Conservation (phyloP, 2,329 filamentous ascomycete species). For the Ophiocordyceps polyrhachis-furcata region DNA sequence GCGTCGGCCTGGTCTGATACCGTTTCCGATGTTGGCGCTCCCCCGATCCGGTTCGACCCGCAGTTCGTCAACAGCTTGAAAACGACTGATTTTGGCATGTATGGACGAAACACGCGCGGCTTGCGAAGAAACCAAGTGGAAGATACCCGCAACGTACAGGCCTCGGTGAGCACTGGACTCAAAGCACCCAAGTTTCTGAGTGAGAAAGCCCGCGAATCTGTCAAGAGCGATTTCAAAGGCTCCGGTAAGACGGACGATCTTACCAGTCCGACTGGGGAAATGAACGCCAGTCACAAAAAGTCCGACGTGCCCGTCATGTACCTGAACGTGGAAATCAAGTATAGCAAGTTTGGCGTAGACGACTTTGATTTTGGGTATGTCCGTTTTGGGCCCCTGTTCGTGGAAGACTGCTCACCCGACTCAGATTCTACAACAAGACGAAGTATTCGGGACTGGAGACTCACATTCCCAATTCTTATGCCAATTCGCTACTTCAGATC, state of each 20-base stretch:
- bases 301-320: slow-evolving; percentile 79
- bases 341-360: slow-evolving; percentile 97
- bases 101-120: slow-evolving; percentile 58
- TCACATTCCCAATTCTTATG: slow-evolving; percentile 92
- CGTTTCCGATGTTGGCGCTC: slow-evolving; percentile 69
- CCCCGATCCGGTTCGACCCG: slow-evolving; percentile 56
- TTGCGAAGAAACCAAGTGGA: slow-evolving; percentile 67
- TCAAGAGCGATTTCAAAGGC: slow-evolving; percentile 22
- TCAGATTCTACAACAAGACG: slow-evolving; percentile 85
- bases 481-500: slow-evolving; percentile 79
- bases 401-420: slow-evolving; percentile 4
- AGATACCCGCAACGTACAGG: slow-evolving; percentile 48
- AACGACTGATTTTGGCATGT: slow-evolving; percentile 55
- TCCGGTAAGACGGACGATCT: slow-evolving; percentile 34
- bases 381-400: background rate
- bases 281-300: slow-evolving; percentile 54
- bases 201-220: slow-evolving; percentile 63
- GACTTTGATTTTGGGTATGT: slow-evolving; percentile 89
- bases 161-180: slow-evolving; percentile 38
- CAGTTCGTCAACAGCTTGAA: slow-evolving; percentile 51
- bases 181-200: slow-evolving; percentile 83
- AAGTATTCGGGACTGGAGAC: slow-evolving; percentile 82
- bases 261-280: slow-evolving; percentile 44
- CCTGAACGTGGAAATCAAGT: slow-evolving; percentile 91
- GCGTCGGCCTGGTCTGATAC: slow-evolving; percentile 83